These are phyloP conservation scores for Pseudocercospora crystallina DNA, from an alignment of 2,329 filamentous ascomycete species.

Conservation along the genomic window DNA sequence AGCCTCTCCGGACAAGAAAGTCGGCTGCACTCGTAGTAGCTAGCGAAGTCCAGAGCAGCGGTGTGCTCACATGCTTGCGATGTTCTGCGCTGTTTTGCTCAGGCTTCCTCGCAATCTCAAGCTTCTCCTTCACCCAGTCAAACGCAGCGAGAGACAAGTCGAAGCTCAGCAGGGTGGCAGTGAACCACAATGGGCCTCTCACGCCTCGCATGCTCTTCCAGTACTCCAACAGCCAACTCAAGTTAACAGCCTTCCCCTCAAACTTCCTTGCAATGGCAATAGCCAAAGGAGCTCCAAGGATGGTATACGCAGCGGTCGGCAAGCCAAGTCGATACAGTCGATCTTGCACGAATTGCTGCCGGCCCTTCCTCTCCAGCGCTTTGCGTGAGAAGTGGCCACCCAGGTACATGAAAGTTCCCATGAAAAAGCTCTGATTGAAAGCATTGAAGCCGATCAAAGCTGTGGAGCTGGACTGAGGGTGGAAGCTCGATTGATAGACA, in stretches of 20 bases:
- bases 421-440: slow-evolving; percentile 9
- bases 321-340: slow-evolving; percentile 1
- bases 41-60: background rate
- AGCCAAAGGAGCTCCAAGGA: background rate
- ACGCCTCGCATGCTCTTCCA: slow-evolving; percentile 1
- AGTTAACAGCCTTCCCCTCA: background rate
- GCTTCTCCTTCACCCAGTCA: background rate
- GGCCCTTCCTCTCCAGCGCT: background rate
- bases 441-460: slow-evolving; percentile 7
- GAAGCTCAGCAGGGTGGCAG: slow-evolving; percentile 3
- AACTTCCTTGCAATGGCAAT: background rate
- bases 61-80: background rate
- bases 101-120: no score
- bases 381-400: slow-evolving; percentile 4
- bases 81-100: no score
- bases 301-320: slow-evolving; percentile 1
- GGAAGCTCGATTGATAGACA: slow-evolving; percentile 5
- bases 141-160: background rate
- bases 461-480: background rate
- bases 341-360: background rate
- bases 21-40: background rate
- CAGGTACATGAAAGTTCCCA: slow-evolving; percentile 6
- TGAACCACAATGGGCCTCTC: slow-evolving; percentile 6
- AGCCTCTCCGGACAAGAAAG: background rate
- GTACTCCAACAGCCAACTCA: background rate